Evolutionary conservation across 352 stramenopile species (phyloP), one percentile per base, ranked within the genome.

Genomic region (Salisapilia sapeloensis): DNA sequence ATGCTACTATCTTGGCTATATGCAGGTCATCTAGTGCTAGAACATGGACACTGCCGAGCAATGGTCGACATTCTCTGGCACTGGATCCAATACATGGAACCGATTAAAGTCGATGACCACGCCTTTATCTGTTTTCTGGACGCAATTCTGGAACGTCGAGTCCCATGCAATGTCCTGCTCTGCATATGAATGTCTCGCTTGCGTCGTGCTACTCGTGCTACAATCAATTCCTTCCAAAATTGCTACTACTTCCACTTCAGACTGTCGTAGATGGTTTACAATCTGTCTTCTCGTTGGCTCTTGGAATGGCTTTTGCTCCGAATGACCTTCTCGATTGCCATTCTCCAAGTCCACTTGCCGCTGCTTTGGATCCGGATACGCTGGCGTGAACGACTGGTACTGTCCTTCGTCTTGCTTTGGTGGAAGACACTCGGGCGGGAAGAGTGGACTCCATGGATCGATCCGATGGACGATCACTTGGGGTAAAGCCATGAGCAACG

Each of bases 181-280:
- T 6, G 60, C 83, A 55, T 85, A 86, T 19, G 74, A 90, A 36
- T 82, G 63, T 8, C 71, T 62, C 8, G 65, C 75, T 35, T 91
- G 75, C 71, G 86, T 91, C 13, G 75, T 91, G 50, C 84, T 86
- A 29, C 69, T 85, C 20, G 75, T 91, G 19, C 65, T 82, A 21
- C 63, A 70, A 29, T 91, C 75, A 35, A 85, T 85, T 21, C 75
- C 75, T 35, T 91, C 75, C 19, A 91, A 52, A 10, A 91, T 60
- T 12, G 69, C 71, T 26, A 91, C 50, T 13, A 91, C 66, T 36
- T 91, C 75, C 2, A 91, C 46, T 32, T 81, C 66, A 4, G 65
- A 70, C 24, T 60, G 56, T 32, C 44, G 49, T 15, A 91, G 18
- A 31, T 90, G 75, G 25, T 62, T 59, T 41, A 63, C 50, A 33